Conservation (phyloP, 768 basidiomycete genomes). For the Inosperma sp. region DNA sequence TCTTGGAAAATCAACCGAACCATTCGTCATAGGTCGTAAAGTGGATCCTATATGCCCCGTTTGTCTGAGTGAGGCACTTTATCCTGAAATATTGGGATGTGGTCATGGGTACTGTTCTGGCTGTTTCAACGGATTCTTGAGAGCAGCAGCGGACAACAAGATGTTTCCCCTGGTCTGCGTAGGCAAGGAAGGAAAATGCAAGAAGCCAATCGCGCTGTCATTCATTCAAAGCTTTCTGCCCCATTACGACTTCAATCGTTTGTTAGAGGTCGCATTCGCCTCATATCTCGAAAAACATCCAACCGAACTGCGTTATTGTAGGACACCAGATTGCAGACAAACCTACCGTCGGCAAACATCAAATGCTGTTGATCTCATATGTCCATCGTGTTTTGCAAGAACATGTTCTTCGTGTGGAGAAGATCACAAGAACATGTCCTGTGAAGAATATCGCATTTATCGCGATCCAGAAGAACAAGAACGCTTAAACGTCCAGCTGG, state of each 20-base stretch:
- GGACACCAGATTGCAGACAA: conserved; percentile 66
- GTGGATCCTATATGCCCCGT: conserved; percentile 44
- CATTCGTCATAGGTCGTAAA: conserved; percentile 15
- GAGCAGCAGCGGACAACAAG: conserved; percentile 36
- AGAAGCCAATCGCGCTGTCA: conserved; percentile 45
- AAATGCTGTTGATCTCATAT: conserved; percentile 33
- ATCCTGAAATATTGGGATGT: conserved; percentile 40
- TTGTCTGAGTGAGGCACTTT: conserved; percentile 43
- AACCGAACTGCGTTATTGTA: conserved; percentile 59
- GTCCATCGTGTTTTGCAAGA: conserved; percentile 35
- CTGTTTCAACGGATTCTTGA: conserved; percentile 45
- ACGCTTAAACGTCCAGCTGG: conserved; percentile 38
- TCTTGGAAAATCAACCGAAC: conserved; percentile 42
- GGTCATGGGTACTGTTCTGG: conserved; percentile 46
- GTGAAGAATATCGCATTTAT: conserved; percentile 33
- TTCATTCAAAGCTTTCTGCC: conserved; percentile 48
- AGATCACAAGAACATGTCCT: conserved; percentile 48
- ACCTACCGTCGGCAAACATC: conserved; percentile 44
- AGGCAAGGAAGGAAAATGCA: conserved; percentile 53
- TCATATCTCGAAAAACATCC: conserved; percentile 51
- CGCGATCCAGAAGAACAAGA: conserved; percentile 39
- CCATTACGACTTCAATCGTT: conserved; percentile 42
- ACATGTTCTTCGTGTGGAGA: conserved; percentile 30
- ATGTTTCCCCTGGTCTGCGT: conserved; percentile 62
- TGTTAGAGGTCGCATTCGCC: conserved; percentile 54